Base-by-base conservation (phyloP, 352 stramenopile genomes). In the Plasmopara halstedii region DNA sequence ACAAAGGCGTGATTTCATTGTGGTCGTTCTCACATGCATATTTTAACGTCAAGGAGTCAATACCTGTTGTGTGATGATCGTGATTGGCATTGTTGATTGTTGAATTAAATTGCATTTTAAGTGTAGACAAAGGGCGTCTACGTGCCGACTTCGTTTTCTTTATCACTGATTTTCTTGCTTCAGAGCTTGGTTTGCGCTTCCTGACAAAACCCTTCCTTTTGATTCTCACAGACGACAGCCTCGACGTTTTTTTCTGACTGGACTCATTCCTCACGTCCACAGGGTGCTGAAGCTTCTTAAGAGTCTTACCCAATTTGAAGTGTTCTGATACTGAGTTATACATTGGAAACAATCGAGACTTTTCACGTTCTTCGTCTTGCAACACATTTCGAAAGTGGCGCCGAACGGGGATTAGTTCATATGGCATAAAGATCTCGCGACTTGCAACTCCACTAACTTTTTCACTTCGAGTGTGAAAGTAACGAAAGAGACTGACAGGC, bases 401-500 rank as follows among this genome's bases (percentile, higher is more conserved):
- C 13, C 63, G 62, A 33, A 35, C 58, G 13, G 70, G 81, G 1
- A 85, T 60, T 8, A 88, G 63, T 46, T 87, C 76, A 47, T 83
- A 90, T 2, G 74, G 76, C 70, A 85, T 84, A 37, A 48, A 68
- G 10, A 87, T 73, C 21, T 81, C 68, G 17, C 61, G 70, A 7
- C 58, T 51, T 22, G 67, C 54, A 2, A 57, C 62, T 8, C 73
- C 68, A 45, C 62, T 84, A n/a, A 86, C 71, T 46, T 83, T 80
- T 45, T 93, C 81, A 2, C 58, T 52, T 19, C 73, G 63, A 1
- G 80, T 82, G 42, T 94, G 77, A 35, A 94, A 94, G 48, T 88
- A 94, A 2, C 82, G 79, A 42, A 94, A 94, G 13, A 94, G 57
- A 46, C 79, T 83, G 11, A 88, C 70, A 4, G 79, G 75, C 1